A percentile compares a stretch with the other conserved stretches of the same genome.
Conservation (phyloP, 345 rosid species). For the Sisymbrium irio region DNA sequence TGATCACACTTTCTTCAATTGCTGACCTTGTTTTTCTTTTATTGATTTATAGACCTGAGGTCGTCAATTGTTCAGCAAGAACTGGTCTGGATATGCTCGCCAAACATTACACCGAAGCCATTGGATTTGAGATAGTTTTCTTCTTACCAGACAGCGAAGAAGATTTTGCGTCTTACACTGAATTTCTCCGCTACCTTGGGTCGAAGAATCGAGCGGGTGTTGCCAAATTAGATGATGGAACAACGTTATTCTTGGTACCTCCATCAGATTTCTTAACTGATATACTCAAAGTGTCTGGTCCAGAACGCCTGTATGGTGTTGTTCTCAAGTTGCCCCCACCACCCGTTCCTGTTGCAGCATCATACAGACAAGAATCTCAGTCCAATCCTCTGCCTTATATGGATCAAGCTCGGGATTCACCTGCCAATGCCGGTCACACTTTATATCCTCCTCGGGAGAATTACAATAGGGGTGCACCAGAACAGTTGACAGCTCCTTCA, state of each 20-base stretch:
- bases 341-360: conserved; percentile 42
- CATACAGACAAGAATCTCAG: conserved; percentile 45
- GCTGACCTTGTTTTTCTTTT: not conserved
- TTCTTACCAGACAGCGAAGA: conserved; percentile 94
- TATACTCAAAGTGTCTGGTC: conserved; percentile 73
- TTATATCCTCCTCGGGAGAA: conserved; percentile 45
- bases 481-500: conserved; percentile 46
- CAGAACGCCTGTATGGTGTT: conserved; percentile 93
- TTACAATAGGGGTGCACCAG: conserved; percentile 47
- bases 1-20: not conserved
- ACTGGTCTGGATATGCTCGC: conserved; percentile 92
- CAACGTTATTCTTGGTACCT: conserved; percentile 90
- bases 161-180: conserved; percentile 96
- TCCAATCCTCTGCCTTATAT: conserved; percentile 39
- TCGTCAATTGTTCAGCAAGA: conserved; percentile 95
- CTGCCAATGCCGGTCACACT: conserved; percentile 45
- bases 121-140: conserved; percentile 81
- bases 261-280: conserved; percentile 89
- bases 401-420: conserved; percentile 43
- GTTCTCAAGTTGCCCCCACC: conserved; percentile 76
- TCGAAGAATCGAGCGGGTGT: conserved; percentile 95
- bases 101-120: conserved; percentile 74
- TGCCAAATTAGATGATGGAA: conserved; percentile 92
- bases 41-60: conserved; percentile 64
- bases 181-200: conserved; percentile 90